Evolutionary conservation across 495 filamentous ascomycete genomes (phyloP).

Genomic region (Penicillium coprophilum): DNA sequence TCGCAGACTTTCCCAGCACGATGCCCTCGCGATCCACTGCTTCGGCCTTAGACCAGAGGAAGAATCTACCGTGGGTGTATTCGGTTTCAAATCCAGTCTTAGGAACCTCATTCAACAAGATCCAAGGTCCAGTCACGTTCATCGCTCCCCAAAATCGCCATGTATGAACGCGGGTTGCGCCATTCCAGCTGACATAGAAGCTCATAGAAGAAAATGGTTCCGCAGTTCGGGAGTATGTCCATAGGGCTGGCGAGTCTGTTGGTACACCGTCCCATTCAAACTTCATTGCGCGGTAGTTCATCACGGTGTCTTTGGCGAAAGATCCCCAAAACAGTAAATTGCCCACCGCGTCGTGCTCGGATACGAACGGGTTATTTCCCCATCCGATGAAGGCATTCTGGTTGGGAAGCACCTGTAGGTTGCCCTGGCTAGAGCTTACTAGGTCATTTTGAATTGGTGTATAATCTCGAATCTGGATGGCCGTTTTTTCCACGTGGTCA

Average conservation of each 20-base stretch:
- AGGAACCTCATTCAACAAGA: slow-evolving; percentile 28
- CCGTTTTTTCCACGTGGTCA: slow-evolving; percentile 52
- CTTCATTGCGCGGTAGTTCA: slow-evolving; percentile 49
- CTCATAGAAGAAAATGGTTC: slow-evolving; percentile 32
- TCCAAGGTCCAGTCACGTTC: slow-evolving; percentile 35
- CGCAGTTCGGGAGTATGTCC: slow-evolving; percentile 38
- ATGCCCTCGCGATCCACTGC: slow-evolving; percentile 36
- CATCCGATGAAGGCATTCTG: slow-evolving; percentile 59
- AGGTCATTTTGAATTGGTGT: slow-evolving; percentile 42
- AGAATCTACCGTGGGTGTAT: slow-evolving; percentile 35
- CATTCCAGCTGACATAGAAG: slow-evolving; percentile 52
- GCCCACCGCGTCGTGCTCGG: slow-evolving; percentile 57
- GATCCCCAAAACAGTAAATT: slow-evolving; percentile 49
- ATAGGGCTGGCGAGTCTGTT: slow-evolving; percentile 45
- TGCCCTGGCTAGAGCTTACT: slow-evolving; percentile 60
- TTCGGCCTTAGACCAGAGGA: slow-evolving; percentile 38
- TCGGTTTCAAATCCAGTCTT: slow-evolving; percentile 46
- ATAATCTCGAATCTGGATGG: slow-evolving; percentile 46
- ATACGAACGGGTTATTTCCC: slow-evolving; percentile 58
- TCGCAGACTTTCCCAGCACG: slow-evolving; percentile 35
- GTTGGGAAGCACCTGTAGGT: slow-evolving; percentile 56
- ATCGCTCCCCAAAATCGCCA: slow-evolving; percentile 45
- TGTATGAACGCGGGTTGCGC: slow-evolving; percentile 42
- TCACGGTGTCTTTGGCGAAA: slow-evolving; percentile 36
- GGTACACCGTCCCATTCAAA: slow-evolving; percentile 48